phyloP scores from a whole-genome alignment of 805 yeast genomes.

The Pichia nakasei region DNA sequence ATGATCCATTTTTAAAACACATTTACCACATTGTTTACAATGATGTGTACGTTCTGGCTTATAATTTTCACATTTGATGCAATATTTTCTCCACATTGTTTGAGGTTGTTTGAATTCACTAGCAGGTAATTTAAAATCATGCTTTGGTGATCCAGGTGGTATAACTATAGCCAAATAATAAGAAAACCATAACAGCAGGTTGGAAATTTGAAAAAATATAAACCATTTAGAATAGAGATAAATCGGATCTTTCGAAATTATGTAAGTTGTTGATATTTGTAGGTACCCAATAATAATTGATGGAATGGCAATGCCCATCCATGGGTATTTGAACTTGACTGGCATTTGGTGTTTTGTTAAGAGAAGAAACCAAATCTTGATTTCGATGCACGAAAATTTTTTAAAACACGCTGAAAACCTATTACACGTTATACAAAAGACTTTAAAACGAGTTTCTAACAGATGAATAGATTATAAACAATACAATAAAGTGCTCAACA shows the following conservation, averaged over 20 bases:
- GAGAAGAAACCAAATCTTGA: too few species aligned
- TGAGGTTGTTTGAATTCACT: constrained; percentile 13
- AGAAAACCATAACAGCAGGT: constrained; percentile 58
- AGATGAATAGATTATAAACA: too few species aligned
- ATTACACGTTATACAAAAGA: too few species aligned
- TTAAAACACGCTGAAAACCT: too few species aligned
- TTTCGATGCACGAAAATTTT: too few species aligned
- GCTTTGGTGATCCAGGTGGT: constrained; percentile 64
- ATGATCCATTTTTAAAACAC: constrained; percentile 89
- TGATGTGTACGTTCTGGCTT: constrained; percentile 86
- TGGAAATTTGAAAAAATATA: constrained; percentile 19
- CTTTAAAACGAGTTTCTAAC: too few species aligned
- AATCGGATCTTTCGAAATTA: constrained; percentile 38
- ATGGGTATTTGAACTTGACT: constrained; percentile 36
- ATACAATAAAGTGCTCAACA: too few species aligned
- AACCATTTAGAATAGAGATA: constrained; percentile 27
- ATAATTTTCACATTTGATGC: constrained; percentile 59
- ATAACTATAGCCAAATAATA: constrained; percentile 59
- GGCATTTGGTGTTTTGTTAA: constrained; percentile 21
- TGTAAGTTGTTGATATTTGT: constrained; percentile 55
- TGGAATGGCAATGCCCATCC: constrained; percentile 54
- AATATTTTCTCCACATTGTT: constrained; percentile 51
- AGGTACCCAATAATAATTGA: constrained; percentile 43
- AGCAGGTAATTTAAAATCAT: constrained; percentile 28
- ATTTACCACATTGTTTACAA: constrained; percentile 65